Base-by-base conservation (phyloP, 331 rosid species). In the Quercus phellos region DNA sequence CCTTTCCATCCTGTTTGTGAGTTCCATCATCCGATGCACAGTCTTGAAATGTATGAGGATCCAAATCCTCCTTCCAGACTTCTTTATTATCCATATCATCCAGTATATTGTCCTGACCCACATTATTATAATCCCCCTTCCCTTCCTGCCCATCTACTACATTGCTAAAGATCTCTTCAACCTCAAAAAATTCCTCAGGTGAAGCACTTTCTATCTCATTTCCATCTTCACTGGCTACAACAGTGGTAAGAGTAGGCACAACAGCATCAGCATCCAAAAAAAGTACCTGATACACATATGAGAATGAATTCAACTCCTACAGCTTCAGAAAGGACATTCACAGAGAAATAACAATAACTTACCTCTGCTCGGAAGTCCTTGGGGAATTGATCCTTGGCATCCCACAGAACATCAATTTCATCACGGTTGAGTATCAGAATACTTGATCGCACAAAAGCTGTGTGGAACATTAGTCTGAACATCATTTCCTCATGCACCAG, bases 361-460 rank as follows among this genome's bases (percentile, higher is more conserved):
- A 95, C 99, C 97, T 95, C 99, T 80, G 92, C 96, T 87, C 84
- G 86, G 76, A 95, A 95, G 83, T 95, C 98, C 90, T 76, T 91
- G 59, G 97, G 84, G 81, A 92, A 90, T 63, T 90, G 96, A 72
- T 91, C 99, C 87, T 86, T 92, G 63, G 92, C 90, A 83, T 94
- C 96, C 99, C 99, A 94, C 77, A 90, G 60, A 66, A 90, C 79
- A 81, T 95, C 99, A 77, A 93, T 80, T 56, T 95, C 98, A 27
- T 95, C 99, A 51, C 93, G 93, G 86, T 78, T 90, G 74, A 95
- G 86, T 58, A 83, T 80, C 93, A 94, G 88, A 81, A 87, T 87
- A 81, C 89, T 92, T 80, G 97, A 92, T 68, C 90, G 92, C 70
- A 92, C 99, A 89, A 92, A 95, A 53, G 99, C 93, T 61, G 99